phyloP scores from a whole-genome alignment of 805 yeast species.

The Starmerella powellii region DNA sequence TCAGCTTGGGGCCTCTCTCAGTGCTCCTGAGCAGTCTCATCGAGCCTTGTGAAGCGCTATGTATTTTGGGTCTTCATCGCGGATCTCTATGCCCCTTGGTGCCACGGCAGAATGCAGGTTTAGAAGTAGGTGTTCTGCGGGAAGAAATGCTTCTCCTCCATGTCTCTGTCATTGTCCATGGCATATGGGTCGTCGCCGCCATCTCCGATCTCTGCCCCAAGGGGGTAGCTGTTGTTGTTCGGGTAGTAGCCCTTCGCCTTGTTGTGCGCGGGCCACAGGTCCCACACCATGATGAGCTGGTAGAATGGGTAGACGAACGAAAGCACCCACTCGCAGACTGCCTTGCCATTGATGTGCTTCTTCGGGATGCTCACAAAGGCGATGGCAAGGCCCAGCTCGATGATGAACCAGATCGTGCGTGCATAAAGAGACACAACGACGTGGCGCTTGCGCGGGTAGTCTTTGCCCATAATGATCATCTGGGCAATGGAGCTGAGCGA shows the following conservation, averaged over 20 bases:
- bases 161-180: not conserved
- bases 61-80: too few relatives aligned
- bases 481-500: slow-evolving; percentile 36
- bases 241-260: slow-evolving; percentile 24
- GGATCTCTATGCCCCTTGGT: too few relatives aligned
- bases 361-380: slow-evolving; percentile 36
- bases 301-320: slow-evolving; percentile 73
- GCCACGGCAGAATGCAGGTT: too few relatives aligned
- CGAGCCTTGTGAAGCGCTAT: too few relatives aligned
- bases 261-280: slow-evolving; percentile 54
- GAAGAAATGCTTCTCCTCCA: slow-evolving; percentile 2
- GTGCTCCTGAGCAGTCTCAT: too few relatives aligned
- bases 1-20: too few relatives aligned
- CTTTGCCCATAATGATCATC: slow-evolving; percentile 38
- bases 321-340: slow-evolving; percentile 72
- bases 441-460: slow-evolving; percentile 29
- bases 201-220: slow-evolving; percentile 3
- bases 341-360: slow-evolving; percentile 37
- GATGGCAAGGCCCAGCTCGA: slow-evolving; percentile 58
- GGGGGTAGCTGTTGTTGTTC: slow-evolving; percentile 12
- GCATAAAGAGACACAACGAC: slow-evolving; percentile 35
- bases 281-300: slow-evolving; percentile 51
- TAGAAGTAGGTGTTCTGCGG: slow-evolving; percentile 1
- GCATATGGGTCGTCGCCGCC: not conserved
- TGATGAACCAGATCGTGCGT: slow-evolving; percentile 53